Conservation (phyloP, 805 yeast genomes). For the Cyberlindnera americana region DNA sequence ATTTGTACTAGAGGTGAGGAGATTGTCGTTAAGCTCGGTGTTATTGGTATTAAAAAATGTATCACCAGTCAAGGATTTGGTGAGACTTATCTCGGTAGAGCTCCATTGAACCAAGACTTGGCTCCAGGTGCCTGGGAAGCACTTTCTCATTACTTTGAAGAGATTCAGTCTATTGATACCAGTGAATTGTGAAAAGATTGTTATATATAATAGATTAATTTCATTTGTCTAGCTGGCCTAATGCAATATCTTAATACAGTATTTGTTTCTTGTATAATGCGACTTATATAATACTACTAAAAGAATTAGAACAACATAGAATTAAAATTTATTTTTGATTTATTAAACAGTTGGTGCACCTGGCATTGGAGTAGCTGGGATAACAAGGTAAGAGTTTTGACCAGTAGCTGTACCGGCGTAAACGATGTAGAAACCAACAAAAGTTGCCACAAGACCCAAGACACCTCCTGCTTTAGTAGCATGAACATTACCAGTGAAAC, state of each 20-base stretch:
- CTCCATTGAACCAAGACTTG: slow-evolving; percentile 42
- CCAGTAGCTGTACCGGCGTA: slow-evolving; percentile 58
- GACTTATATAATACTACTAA: no score
- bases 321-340: no score
- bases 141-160: slow-evolving; percentile 13
- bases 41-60: slow-evolving; percentile 46
- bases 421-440: slow-evolving; percentile 60
- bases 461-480: slow-evolving; percentile 59
- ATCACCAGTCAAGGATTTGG: slow-evolving; percentile 40
- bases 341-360: slow-evolving; percentile 33
- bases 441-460: slow-evolving; percentile 52
- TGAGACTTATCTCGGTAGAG: slow-evolving; percentile 41
- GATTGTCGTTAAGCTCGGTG: slow-evolving; percentile 36
- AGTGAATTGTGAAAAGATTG: slow-evolving; percentile 22
- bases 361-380: slow-evolving; percentile 55
- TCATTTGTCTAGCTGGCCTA: no score
- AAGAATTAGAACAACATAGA: no score
- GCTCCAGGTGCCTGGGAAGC: slow-evolving; percentile 31
- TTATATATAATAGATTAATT: no score
- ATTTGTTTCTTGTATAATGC: no score
- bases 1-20: slow-evolving; percentile 42
- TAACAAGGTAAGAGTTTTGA: slow-evolving; percentile 54
- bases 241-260: no score
- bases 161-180: slow-evolving; percentile 15
- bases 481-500: slow-evolving; percentile 43